These are phyloP conservation scores for Populus deltoides DNA, from an alignment of 345 rosid species.

Conservation along the genomic window DNA sequence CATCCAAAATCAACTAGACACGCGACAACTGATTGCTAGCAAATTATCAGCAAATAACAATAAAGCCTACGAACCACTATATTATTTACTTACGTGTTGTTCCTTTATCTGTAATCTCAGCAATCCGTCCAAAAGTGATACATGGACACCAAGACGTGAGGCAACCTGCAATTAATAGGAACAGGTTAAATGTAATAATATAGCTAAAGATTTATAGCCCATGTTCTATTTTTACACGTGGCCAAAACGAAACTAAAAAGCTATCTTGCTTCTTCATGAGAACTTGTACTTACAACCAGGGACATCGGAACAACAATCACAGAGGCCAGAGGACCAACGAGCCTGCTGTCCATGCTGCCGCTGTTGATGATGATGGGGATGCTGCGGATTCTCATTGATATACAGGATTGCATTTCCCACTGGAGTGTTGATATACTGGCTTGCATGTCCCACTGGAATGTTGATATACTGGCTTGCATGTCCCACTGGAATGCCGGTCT, in stretches of 20 bases:
- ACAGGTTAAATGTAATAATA: neutral
- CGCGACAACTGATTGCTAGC: neutral
- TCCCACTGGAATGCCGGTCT: neutral
- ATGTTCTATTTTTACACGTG: too few species aligned
- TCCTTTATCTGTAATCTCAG: conserved; percentile 22
- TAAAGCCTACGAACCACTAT: too few species aligned
- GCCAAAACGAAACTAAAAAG: too few species aligned
- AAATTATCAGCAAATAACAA: neutral
- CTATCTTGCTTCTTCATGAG: neutral
- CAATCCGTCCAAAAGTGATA: conserved; percentile 23
- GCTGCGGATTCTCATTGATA: too few species aligned
- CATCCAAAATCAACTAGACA: neutral
- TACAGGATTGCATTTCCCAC: too few species aligned
- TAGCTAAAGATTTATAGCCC: neutral
- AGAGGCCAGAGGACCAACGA: conserved; percentile 15
- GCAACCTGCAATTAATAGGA: conserved; percentile 11
- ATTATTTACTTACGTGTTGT: neutral
- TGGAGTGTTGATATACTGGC: too few species aligned
- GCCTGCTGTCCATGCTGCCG: neutral
- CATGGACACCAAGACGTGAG: conserved; percentile 20
- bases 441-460: too few species aligned
- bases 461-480: too few species aligned
- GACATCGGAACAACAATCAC: conserved; percentile 6
- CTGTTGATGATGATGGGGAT: neutral
- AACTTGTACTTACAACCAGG: neutral